Evolutionary conservation across 2,329 filamentous ascomycete genomes (phyloP), one percentile per base, ranked within the genome.

Genomic region (Thelonectria rubi): DNA sequence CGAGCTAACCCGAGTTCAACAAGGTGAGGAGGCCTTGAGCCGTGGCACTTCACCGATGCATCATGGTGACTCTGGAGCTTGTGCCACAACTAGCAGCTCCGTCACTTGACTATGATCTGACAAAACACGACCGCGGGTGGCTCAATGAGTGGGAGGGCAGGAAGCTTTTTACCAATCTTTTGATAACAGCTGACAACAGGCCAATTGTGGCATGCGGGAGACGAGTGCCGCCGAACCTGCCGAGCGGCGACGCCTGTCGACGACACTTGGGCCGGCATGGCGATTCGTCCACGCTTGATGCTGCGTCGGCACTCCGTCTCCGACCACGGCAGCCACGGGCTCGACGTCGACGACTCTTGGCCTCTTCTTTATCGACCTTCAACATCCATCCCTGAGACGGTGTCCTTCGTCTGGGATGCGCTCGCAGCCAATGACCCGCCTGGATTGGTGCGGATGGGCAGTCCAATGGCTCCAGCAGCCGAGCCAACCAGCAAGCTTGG

Each of bases 391-490:
- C 7, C 62, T 24, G 40, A 64, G 58, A 47, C 34, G 50, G 37
- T 50, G 21, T 60, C 53, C 51, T n/a, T n/a, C n/a, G n/a, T n/a
- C n/a, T n/a, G n/a, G n/a, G n/a, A n/a, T n/a, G n/a, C n/a, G n/a
- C n/a, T 45, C 54, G 57, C 50, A 61, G 47, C 66, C 65, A 68
- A 62, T 66, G 58, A 52, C 50, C 61, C 45, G 18, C 40, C 55
- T 61, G 62, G 62, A 68, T 66, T 68, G 65, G 65, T 63, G 65
- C 64, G 65, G 62, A 59, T 68, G 62, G 54, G 9, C 37, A 40
- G 17, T 18, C 17, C 32, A 46, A 49, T 51, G 32, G 39, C 45
- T 56, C 42, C 50, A 53, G 34, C 50, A 64, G 55, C 60, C 65
- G 63, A 56, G 30, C 65, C 60, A 62, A 65, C 62, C 64, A 66